These are phyloP conservation scores for Acanthamoeba royreba DNA, from an alignment of 208 protist genomes.

Conservation along the genomic window DNA sequence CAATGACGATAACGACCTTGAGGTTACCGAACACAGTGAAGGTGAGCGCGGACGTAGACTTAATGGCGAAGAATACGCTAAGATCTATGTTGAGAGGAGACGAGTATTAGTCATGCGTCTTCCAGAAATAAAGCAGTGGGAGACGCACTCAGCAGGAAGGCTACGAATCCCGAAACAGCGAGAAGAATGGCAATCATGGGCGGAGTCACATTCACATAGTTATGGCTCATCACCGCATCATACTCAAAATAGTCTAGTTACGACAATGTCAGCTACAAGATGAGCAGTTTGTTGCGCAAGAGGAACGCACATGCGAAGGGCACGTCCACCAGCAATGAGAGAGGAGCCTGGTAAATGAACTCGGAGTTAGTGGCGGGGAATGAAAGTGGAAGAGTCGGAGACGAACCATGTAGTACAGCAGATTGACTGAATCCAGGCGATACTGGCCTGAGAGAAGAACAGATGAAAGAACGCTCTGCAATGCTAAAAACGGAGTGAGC, in stretches of 20 bases:
- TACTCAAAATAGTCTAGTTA: neutral
- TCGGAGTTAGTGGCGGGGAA: neutral
- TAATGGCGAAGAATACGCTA: slow-evolving; percentile 54
- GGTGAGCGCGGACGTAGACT: slow-evolving; percentile 51
- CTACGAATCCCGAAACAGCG: neutral
- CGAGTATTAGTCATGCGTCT: neutral
- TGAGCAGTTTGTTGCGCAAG: neutral
- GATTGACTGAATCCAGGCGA: slow-evolving; percentile 50
- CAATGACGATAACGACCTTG: slow-evolving; percentile 51
- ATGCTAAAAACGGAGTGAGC: neutral
- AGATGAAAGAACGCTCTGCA: neutral
- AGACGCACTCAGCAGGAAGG: neutral
- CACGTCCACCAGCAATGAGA: neutral
- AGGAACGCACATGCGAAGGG: neutral
- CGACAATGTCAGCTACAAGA: neutral
- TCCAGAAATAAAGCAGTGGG: neutral
- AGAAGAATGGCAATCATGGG: neutral
- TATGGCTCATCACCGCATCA: neutral
- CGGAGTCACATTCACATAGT: neutral
- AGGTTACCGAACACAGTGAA: slow-evolving; percentile 60
- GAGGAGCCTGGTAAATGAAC: neutral
- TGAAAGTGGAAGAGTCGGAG: neutral
- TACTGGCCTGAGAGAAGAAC: neutral
- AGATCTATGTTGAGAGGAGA: neutral
- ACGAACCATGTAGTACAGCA: slow-evolving; percentile 58